Evolutionary conservation across 352 stramenopile genomes (phyloP).

Genomic region (Phytophthora sojae): DNA sequence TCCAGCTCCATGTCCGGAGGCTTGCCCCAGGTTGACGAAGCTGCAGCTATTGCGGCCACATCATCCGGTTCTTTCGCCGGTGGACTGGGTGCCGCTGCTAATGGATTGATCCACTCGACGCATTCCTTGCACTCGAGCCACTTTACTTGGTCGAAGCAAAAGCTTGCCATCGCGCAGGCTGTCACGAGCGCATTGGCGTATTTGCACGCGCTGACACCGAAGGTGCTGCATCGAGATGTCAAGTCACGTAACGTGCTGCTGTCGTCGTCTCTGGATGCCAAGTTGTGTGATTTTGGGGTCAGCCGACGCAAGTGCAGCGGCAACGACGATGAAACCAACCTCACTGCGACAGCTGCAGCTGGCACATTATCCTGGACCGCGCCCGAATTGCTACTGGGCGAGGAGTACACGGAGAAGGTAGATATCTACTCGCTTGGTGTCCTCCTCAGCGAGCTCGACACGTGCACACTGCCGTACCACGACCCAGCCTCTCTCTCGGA

Average conservation of each 20-base stretch:
- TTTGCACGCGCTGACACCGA: conserved; percentile 78
- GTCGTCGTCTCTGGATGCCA: conserved; percentile 53
- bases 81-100: conserved; percentile 11
- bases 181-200: conserved; percentile 78
- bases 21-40: conserved; percentile 28
- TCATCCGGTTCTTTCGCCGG: conserved; percentile 27
- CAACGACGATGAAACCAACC: conserved; percentile 43
- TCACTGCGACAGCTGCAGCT: conserved; percentile 58
- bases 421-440: conserved; percentile 86
- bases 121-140: conserved; percentile 21
- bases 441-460: conserved; percentile 80
- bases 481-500: conserved; percentile 51
- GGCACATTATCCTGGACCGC: conserved; percentile 75
- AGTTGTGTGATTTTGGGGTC: conserved; percentile 67
- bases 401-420: conserved; percentile 77
- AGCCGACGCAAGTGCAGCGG: conserved; percentile 61
- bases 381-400: conserved; percentile 65
- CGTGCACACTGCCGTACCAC: conserved; percentile 73
- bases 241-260: conserved; percentile 92
- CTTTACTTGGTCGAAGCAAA: conserved; percentile 66
- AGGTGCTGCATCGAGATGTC: conserved; percentile 87
- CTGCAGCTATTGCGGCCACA: conserved; percentile 22
- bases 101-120: conserved; percentile 23
- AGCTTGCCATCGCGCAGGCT: conserved; percentile 61
- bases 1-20: conserved; percentile 24